phyloP scores from a whole-genome alignment of 352 stramenopile genomes.

The Thalassiosira pacifica region DNA sequence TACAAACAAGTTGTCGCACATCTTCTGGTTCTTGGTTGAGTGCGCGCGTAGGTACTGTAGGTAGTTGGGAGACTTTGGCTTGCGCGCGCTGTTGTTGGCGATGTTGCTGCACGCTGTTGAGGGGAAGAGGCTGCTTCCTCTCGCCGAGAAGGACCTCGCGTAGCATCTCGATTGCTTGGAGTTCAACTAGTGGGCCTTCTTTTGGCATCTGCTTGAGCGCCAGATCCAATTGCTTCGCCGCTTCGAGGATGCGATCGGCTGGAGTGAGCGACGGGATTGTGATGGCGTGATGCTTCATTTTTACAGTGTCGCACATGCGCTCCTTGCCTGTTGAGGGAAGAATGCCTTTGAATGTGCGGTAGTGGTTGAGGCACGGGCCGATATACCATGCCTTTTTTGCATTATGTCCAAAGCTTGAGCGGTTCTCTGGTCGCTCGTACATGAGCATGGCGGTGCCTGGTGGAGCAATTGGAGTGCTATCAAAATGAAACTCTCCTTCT shows the following conservation, averaged over 20 bases:
- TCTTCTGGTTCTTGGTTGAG: too few relatives aligned
- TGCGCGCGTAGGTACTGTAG: too few relatives aligned
- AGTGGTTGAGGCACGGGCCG: constrained; percentile 20
- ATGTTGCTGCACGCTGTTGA: too few relatives aligned
- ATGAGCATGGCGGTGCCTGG: background rate
- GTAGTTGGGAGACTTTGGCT: too few relatives aligned
- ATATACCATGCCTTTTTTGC: background rate
- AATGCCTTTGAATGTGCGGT: background rate
- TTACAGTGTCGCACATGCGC: background rate
- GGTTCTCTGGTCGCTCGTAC: background rate
- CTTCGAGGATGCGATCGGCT: background rate
- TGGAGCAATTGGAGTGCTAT: constrained; percentile 51
- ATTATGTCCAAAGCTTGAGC: background rate
- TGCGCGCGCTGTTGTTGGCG: too few relatives aligned
- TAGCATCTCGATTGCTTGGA: too few relatives aligned
- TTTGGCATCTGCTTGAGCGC: background rate
- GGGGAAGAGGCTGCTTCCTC: too few relatives aligned
- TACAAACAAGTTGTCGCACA: too few relatives aligned
- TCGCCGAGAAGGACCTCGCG: too few relatives aligned
- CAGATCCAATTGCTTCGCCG: too few relatives aligned
- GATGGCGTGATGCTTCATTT: background rate
- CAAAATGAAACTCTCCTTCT: constrained; percentile 51
- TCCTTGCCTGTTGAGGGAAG: background rate
- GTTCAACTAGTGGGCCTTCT: too few relatives aligned
- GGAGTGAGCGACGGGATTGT: background rate